phyloP scores from a whole-genome alignment of 148 eudicot species.

The Fagopyrum homotropicum region DNA sequence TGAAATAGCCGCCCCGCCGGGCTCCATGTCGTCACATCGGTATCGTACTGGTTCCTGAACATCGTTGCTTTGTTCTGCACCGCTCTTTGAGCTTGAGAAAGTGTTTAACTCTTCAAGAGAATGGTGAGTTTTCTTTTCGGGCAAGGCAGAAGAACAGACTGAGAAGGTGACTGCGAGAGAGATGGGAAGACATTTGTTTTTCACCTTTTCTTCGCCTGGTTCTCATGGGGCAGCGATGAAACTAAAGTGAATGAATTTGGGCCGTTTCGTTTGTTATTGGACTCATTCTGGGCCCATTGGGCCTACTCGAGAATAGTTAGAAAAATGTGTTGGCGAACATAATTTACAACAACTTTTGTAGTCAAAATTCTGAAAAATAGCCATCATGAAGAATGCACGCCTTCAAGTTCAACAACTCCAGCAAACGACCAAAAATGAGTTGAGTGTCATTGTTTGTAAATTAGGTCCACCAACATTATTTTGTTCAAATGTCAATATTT shows the following conservation, averaged over 20 bases:
- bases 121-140: conserved; percentile 10
- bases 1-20: conserved; percentile 95
- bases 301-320: background rate
- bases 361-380: no score
- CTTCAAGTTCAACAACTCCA: no score
- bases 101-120: background rate
- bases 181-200: background rate
- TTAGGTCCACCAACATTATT: no score
- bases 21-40: conserved; percentile 95
- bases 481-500: background rate
- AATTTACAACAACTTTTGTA: no score
- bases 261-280: background rate
- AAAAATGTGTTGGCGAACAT: no score
- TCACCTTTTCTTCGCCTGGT: background rate
- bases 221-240: background rate
- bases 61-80: conserved; percentile 22
- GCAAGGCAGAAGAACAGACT: conserved; percentile 7
- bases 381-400: no score
- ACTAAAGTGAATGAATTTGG: background rate
- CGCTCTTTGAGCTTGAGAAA: background rate
- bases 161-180: background rate
- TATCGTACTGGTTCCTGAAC: conserved; percentile 98
- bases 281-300: background rate
- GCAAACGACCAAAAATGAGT: no score
- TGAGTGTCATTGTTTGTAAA: no score